Base-by-base conservation (phyloP, 306 rosid species). In the Citrullus amarus region DNA sequence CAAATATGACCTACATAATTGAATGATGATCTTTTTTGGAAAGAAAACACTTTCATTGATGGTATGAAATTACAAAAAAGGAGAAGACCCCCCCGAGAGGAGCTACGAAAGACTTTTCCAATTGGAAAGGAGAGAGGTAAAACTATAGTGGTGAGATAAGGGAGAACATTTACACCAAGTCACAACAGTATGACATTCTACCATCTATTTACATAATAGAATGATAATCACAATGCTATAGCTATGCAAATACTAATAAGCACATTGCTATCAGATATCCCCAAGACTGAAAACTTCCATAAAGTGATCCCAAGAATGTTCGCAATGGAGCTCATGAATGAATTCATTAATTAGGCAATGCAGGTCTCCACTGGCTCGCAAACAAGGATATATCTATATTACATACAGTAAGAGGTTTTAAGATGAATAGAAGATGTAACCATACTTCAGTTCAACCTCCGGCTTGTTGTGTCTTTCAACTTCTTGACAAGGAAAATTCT, bases 381-480 rank as follows among this genome's bases (percentile, higher is more conserved):
- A 71, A 25, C 76, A 8, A 71, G 32, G 76, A 46, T 46, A 46
- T 11, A 25, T 71, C 76, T 71, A 48, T 13, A 44, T 36, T 55
- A 55, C 25, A 57, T 18, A 22, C 22, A n/a, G 54, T 6, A 55
- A 57, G 36, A 39, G 61, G 36, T 61, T 38, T 57, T 20, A 72
- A 71, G 78, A 81, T 70, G 46, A 54, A 67, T 72, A 15, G 79
- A 62, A 78, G 58, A 17, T n/a, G 6, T 18, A 12, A 58, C 79
- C 88, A 66, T 89, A 95, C 98, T 95, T 91, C 68, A 95, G 91
- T 82, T 95, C 99, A 72, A 95, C 96, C 82, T 92, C 97, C 0
- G 97, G 99, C 83, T 95, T 95, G 97, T 95, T 95, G 83, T 95
- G 99, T 86, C 99, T 86, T 81, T 95, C 99, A 54, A 95, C 99